Evolutionary conservation across 805 yeast species (phyloP), one percentile per base, ranked within the genome.

Genomic region (Deakozyma indianensis): DNA sequence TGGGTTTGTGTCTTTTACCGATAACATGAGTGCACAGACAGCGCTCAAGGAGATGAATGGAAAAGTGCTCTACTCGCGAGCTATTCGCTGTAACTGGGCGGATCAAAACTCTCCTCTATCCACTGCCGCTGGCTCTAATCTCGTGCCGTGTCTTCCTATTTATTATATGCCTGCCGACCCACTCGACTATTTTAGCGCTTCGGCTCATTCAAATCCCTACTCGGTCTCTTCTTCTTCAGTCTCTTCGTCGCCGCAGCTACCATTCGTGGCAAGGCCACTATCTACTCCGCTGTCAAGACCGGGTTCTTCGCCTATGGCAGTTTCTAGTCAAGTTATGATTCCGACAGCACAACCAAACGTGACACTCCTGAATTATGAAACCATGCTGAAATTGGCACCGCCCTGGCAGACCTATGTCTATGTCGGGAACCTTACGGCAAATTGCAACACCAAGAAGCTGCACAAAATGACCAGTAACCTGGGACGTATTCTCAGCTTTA

Each of bases 31-130:
- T 56, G 98, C 98, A 55, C 77, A 74, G 57, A 77, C 78, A 70
- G 95, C 97, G 50, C 94, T 90, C 56, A 96, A 85, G 45, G 92
- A 74, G 60, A 77, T 90, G 66, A 83, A 92, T 71, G 95, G 82
- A 65, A 71, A 54, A 62, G 60, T 44, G 94, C 94, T 23, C 66
- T 84, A 51, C 71, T 70, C 47, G 63, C 78, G 23, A 83, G 74
- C 83, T 29, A 75, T 87, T 50, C 74, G 95, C 59, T 75, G 86
- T 56, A 86, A 85, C 62, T 85, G 95, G 94, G 95, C 95, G 35
- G 74, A 83, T 40, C 87, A 80, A 57, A 78, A 32, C 38, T 32
- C 38, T 14, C 11, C 11, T n/a, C 11, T 32, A 7, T 11, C 38
- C 5, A 46, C 42, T 28, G 18, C 25, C 3, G 25, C 42, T 20